These are phyloP conservation scores for Senna siamea DNA, from an alignment of 306 rosid species.

Conservation along the genomic window DNA sequence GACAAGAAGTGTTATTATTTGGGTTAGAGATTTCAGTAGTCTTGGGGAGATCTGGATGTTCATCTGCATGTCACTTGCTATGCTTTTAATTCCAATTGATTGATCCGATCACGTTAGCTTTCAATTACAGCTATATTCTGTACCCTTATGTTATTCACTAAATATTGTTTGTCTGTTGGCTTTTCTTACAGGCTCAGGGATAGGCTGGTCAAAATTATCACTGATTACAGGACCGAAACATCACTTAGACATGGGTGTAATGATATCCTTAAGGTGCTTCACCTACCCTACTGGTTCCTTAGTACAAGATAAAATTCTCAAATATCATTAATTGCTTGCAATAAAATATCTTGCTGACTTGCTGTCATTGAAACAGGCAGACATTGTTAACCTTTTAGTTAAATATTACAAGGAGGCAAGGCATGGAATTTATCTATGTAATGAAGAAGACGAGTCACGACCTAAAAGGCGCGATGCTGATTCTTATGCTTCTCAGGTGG, in stretches of 20 bases:
- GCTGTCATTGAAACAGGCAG: conserved; percentile 68
- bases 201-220: conserved; percentile 88
- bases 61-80: not conserved
- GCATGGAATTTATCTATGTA: conserved; percentile 82
- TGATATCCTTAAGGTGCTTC: conserved; percentile 87
- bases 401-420: conserved; percentile 93
- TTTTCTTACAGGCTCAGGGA: conserved; percentile 79
- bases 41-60: not conserved
- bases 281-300: not conserved
- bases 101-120: conserved; percentile 18
- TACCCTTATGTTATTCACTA: conserved; percentile 25
- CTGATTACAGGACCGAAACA: conserved; percentile 99
- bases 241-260: conserved; percentile 97
- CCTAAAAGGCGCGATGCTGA: conserved; percentile 58
- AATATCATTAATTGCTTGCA: conserved; percentile 17
- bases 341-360: conserved; percentile 35
- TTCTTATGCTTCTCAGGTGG: conserved; percentile 51
- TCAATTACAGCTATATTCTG: conserved; percentile 13
- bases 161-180: conserved; percentile 16
- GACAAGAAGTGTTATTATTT: not conserved
- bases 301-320: conserved; percentile 11
- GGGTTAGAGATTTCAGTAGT: not conserved
- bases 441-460: conserved; percentile 75
- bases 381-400: conserved; percentile 80
- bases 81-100: not conserved